Evolutionary conservation across 306 rosid species (phyloP), one percentile per base, ranked within the genome.

Genomic region (Cucurbita ficifolia): DNA sequence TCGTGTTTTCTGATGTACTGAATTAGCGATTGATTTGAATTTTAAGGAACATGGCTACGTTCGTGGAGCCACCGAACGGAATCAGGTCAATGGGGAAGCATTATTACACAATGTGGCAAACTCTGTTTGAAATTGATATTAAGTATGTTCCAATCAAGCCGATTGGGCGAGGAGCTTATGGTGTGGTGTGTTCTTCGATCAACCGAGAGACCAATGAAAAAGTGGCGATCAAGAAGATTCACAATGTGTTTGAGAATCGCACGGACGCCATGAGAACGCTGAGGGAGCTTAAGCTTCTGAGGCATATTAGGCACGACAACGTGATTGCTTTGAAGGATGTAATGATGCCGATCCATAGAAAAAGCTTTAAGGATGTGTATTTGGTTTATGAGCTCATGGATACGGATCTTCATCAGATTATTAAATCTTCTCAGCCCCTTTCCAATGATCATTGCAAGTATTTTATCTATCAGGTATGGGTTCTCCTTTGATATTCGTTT

Each of bases 371-470:
- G 83, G 97, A 93, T 78, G 90, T 90, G 13, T 90, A 93, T 76
- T 85, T 93, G 80, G 97, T 93, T 77, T 93, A 88, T 60, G 98
- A 93, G 79, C 97, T 93, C 48, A 93, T 93, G 98, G 97, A 90
- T 53, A 88, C 94, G 1, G 97, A 93, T 86, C 94, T 93, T 61
- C 86, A 87, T 73, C 90, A 87, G 35, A 88, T 93, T 81, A 90
- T 90, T 8, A 84, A 83, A 78, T 93, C 97, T 9, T 38, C 97
- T 1, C 92, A 83, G 16, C 84, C 87, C 18, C 90, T 93, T 55
- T 88, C 96, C 18, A 72, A 16, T 81, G 92, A 88, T 70, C 96
- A 90, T 77, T 83, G 92, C 90, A 90, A 88, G 53, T 90, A 82
- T 79, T 90, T 93, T 61, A 72, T 88, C 67, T 90, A 87, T 89